phyloP scores from a whole-genome alignment of 2,329 filamentous ascomycete species.

The Cytospora mali region DNA sequence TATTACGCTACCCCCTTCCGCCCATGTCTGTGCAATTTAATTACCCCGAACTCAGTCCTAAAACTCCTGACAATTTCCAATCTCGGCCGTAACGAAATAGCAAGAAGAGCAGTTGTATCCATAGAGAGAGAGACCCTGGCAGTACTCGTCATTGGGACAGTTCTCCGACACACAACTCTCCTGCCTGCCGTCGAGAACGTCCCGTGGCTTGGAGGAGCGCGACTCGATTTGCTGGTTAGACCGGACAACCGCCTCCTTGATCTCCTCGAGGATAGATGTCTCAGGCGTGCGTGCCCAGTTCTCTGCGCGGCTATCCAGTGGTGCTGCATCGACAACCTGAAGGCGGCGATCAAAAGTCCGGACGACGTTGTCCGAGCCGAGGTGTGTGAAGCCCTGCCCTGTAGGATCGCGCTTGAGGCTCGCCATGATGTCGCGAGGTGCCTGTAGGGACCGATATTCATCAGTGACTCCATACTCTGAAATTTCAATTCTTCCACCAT shows the following conservation, averaged over 20 bases:
- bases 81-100: neutral
- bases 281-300: neutral
- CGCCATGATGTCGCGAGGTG: no score
- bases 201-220: neutral
- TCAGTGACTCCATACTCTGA: no score
- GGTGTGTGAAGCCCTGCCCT: neutral
- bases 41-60: no score
- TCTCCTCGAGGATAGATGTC: neutral
- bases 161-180: neutral
- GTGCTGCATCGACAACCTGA: neutral
- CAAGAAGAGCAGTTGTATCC: neutral
- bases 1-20: no score
- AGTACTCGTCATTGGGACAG: constrained; percentile 1
- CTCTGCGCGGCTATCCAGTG: neutral
- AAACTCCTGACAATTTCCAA: neutral
- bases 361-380: neutral
- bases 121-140: neutral
- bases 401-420: constrained; percentile 1
- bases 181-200: neutral
- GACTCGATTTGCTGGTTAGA: neutral
- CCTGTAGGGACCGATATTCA: no score
- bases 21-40: no score
- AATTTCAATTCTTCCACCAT: no score
- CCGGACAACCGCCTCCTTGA: neutral
- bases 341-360: neutral